Evolutionary conservation across 441 rosid genomes (phyloP), one percentile per base, ranked within the genome.

Genomic region (Cnidoscolus chayamansa): DNA sequence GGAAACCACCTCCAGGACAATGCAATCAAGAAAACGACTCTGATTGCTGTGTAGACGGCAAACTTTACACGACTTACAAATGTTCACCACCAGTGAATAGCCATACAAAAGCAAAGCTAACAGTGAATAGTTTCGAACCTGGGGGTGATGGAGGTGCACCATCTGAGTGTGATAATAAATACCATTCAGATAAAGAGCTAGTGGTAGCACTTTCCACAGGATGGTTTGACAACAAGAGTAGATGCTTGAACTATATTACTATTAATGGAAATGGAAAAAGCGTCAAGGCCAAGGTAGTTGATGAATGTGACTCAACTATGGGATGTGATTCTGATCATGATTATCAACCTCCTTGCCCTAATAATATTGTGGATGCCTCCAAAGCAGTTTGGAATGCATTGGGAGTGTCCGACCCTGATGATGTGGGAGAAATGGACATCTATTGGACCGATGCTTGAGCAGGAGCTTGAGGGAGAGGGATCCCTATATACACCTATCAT

Each of bases 181-280:
- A 70, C 75, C 86, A 79, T 47, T 70, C 81, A 0, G 77, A 83
- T 9, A 70, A 79, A 25, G 72, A 63, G 0, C 80, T 73, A 0
- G 78, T 84, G 2, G 84, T 81, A 37, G 84, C 82, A 48, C 69
- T 84, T 17, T 79, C 84, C 10, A 77, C 83, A 0, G 84, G 86
- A 48, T 84, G 84, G 84, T 77, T 56, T 13, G 25, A 70, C 17
- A 48, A 74, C 1, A 58, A 37, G 58, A 76, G 61, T 1, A 72
- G 87, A 67, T 81, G 84, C 66, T 67, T 71, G 7, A 76, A 71
- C 10, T 72, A 54, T n/a, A 67, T 81, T 11, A 76, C 48, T 1
- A 72, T 84, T 12, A n/a, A 66, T 2, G 79, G 76, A 0, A 81
- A 84, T 10, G 81, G 84, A 7, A 80, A 51, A 66, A 72, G 73